A percentile compares a stretch with the other conserved stretches of the same genome.
These are phyloP conservation scores for Trichosporon ovoides DNA, from an alignment of 1,284 basidiomycete species.

Conservation along the genomic window DNA sequence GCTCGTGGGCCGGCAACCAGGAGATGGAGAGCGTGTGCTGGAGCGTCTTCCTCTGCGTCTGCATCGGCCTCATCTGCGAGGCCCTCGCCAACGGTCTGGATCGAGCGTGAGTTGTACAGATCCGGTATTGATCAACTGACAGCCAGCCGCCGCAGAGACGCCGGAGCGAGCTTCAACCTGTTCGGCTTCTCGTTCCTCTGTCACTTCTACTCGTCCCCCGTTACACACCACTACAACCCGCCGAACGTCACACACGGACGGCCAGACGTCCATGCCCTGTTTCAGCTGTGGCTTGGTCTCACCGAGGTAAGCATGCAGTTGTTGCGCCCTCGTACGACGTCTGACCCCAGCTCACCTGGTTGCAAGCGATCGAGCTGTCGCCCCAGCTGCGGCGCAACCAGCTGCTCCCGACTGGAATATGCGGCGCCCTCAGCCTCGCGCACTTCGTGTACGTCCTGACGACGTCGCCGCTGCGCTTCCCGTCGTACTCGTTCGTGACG, in stretches of 20 bases:
- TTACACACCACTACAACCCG: slow-evolving; percentile 41
- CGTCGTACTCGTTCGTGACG: slow-evolving; percentile 46
- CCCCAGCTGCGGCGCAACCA: slow-evolving; percentile 28
- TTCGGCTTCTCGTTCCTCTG: slow-evolving; percentile 44
- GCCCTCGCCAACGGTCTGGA: slow-evolving; percentile 43
- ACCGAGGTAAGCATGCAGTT: slow-evolving; percentile 30
- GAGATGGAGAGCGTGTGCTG: slow-evolving; percentile 44
- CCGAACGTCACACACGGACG: slow-evolving; percentile 28
- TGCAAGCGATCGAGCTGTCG: slow-evolving; percentile 42
- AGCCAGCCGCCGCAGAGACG: slow-evolving; percentile 31
- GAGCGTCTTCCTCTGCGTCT: slow-evolving; percentile 45
- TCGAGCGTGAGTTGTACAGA: slow-evolving; percentile 25
- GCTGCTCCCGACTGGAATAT: slow-evolving; percentile 44
- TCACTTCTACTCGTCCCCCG: slow-evolving; percentile 46
- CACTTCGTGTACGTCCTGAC: slow-evolving; percentile 42
- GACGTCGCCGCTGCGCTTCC: slow-evolving; percentile 39
- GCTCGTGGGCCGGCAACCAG: slow-evolving; percentile 35
- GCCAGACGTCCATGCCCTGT: slow-evolving; percentile 43
- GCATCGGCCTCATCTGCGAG: slow-evolving; percentile 35
- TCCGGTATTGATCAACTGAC: slow-evolving; percentile 2
- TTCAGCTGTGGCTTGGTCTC: slow-evolving; percentile 45
- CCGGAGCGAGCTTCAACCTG: slow-evolving; percentile 45
- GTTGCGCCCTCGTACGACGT: not conserved
- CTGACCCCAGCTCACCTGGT: slow-evolving; percentile 37
- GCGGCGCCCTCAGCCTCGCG: slow-evolving; percentile 37